Evolutionary conservation across 768 basidiomycete genomes (phyloP).

Genomic region (Boletus rubroflammeus): DNA sequence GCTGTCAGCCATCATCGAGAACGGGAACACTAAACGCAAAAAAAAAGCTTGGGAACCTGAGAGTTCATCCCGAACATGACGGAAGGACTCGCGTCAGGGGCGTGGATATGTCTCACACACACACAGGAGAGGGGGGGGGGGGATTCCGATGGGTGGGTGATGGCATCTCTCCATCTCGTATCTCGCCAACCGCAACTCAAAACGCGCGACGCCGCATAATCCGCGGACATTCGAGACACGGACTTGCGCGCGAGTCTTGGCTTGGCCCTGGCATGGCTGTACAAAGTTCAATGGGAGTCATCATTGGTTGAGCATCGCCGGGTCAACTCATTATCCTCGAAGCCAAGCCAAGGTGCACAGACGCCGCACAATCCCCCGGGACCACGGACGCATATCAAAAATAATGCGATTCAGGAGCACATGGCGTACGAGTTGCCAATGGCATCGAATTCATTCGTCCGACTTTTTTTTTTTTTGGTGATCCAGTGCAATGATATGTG

Average conservation of each 20-base stretch:
- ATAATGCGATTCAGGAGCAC: not conserved
- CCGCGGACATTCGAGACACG: slow-evolving; percentile 3
- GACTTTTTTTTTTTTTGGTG: not conserved
- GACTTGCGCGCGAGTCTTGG: not conserved
- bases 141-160: no score
- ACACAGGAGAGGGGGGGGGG: not conserved
- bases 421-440: not conserved
- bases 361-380: not conserved
- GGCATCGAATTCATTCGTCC: not conserved
- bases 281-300: not conserved
- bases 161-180: not conserved
- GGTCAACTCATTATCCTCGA: not conserved
- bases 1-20: not conserved
- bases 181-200: not conserved
- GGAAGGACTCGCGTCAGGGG: not conserved
- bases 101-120: not conserved
- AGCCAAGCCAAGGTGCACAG: not conserved
- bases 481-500: not conserved
- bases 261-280: not conserved
- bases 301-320: not conserved
- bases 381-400: not conserved
- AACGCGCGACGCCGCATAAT: not conserved
- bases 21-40: not conserved
- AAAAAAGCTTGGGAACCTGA: not conserved
- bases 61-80: not conserved